phyloP scores from a whole-genome alignment of 2,329 filamentous ascomycete genomes.

The Aureobasidium sp. region DNA sequence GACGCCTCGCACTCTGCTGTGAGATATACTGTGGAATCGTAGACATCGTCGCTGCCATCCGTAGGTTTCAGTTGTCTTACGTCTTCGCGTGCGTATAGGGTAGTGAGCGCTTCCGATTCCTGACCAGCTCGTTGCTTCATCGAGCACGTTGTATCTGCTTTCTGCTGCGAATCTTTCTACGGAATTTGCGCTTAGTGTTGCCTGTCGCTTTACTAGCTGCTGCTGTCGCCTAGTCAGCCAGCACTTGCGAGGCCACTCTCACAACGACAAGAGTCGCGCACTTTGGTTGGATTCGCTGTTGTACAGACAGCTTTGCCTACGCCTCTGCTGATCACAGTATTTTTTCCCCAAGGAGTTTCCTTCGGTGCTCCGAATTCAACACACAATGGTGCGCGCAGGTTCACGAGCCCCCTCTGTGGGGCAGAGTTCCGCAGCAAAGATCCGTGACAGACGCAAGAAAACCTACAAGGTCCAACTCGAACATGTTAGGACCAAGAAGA shows the following conservation, averaged over 20 bases:
- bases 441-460: conserved; percentile 33
- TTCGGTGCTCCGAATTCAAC: not conserved
- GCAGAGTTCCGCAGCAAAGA: conserved; percentile 14
- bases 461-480: conserved; percentile 54
- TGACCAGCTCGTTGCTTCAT: not conserved
- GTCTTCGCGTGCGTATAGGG: conserved; percentile 9
- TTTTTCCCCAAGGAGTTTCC: not conserved
- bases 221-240: not conserved
- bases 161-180: not conserved
- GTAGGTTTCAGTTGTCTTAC: conserved; percentile 12
- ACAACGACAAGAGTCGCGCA: not conserved
- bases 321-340: conserved; percentile 4
- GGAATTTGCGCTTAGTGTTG: conserved; percentile 2
- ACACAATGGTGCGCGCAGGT: conserved; percentile 11
- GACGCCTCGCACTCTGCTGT: conserved; percentile 4
- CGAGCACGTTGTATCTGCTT: not conserved
- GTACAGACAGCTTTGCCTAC: not conserved
- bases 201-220: not conserved
- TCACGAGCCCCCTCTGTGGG: conserved; percentile 14
- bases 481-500: conserved; percentile 52
- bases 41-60: conserved; percentile 11
- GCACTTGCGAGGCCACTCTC: not conserved
- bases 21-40: conserved; percentile 3
- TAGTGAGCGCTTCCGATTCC: conserved; percentile 1
- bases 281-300: not conserved